Evolutionary conservation across 176 grass and related monocot genomes (phyloP), one percentile per base, ranked within the genome.

Genomic region (Ensete glaucum): DNA sequence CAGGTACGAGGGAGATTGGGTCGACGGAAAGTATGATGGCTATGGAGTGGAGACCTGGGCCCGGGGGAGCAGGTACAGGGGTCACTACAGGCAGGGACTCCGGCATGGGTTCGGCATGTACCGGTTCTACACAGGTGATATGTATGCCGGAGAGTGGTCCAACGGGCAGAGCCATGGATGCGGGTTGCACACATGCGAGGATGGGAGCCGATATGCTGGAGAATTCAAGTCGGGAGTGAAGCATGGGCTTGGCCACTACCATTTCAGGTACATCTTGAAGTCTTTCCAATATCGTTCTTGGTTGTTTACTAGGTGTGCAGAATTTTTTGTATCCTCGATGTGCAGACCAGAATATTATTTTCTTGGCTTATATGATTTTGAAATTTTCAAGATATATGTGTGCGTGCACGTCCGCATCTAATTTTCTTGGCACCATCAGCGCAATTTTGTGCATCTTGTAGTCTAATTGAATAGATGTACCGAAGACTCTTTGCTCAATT

Each of bases 151-250:
- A 17, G 96, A 99, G 83, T 99, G 95, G 95, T 93, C 88, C 55
- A 99, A 99, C 48, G 95, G 95, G 25, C 95, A 99, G 81, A 91
- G 88, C 86, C 95, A 99, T 77, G 95, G 95, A 1, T 84, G 82
- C 22, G 95, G 95, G 1, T 85, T 87, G 69, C 95, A 99, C 80
- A 99, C 95, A 59, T 99, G 95, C 77, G 95, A 99, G 77, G 95
- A 99, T 29, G 95, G 95, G 43, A 99, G 95, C 76, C 82, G 95
- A 13, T 99, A 99, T 64, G 84, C 91, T 1, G 96, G 96, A 2
- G 96, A 95, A 81, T 99, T 99, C 88, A 99, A 99, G 85, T 91
- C 88, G 81, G 96, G 95, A 9, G 91, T 95, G 50, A 99, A 99
- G 74, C 96, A 99, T 74, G 96, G 96, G 21, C 91, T 95, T 1